Evolutionary conservation across 257 asterid species (phyloP).

Genomic region (Cruciata laevipes): DNA sequence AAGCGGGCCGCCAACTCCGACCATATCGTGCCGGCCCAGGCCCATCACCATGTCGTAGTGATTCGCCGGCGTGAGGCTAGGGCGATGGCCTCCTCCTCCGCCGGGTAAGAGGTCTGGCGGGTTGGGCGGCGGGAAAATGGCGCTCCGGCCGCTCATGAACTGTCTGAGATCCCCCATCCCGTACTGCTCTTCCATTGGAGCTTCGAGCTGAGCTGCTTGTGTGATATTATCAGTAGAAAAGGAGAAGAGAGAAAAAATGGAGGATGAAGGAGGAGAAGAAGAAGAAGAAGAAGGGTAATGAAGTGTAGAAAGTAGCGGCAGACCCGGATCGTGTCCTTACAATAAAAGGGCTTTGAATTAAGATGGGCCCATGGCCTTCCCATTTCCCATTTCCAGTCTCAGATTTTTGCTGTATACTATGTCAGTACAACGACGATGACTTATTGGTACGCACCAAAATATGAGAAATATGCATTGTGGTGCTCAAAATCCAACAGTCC

Average conservation of each 20-base stretch:
- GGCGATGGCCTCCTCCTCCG: conserved; percentile 9
- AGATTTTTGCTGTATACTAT: background rate
- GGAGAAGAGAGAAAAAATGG: background rate
- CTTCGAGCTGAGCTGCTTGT: background rate
- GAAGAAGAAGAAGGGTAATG: conserved; percentile 22
- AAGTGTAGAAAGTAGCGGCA: conserved; percentile 64
- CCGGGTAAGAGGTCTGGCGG: conserved; percentile 45
- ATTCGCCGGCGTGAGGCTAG: conserved; percentile 23
- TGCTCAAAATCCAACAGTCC: too few species aligned
- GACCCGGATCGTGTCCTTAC: conserved; percentile 86
- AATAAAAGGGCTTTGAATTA: conserved; percentile 41
- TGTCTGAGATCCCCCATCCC: conserved; percentile 69
- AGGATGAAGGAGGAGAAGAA: too few species aligned
- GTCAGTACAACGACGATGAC: background rate
- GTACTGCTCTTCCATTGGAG: conserved; percentile 65
- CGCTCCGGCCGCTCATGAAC: conserved; percentile 44
- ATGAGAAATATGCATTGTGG: too few species aligned
- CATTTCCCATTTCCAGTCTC: background rate
- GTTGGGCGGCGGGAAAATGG: conserved; percentile 41
- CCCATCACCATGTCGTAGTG: conserved; percentile 20
- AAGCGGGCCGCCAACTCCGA: conserved; percentile 16
- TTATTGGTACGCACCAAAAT: too few species aligned
- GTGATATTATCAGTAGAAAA: background rate
- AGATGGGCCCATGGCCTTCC: conserved; percentile 38
- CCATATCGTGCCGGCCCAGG: background rate